A percentile compares a stretch with the other conserved stretches of the same genome.
These are phyloP conservation scores for Aspergillus leporis DNA, from an alignment of 495 filamentous ascomycete species.

Conservation along the genomic window DNA sequence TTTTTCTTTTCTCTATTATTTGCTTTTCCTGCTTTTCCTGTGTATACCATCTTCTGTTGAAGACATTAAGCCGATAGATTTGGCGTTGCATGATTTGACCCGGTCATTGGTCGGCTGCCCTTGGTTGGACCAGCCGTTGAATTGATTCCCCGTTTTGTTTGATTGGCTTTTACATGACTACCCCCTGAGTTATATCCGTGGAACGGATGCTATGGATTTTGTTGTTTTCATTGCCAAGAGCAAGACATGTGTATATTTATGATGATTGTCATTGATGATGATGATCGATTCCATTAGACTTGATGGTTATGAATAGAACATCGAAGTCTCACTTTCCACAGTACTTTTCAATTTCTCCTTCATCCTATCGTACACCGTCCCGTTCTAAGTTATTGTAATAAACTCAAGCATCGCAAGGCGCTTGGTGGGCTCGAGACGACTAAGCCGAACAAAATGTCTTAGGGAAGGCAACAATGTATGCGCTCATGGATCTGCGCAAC, in stretches of 20 bases:
- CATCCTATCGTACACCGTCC: background rate
- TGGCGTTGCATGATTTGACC: background rate
- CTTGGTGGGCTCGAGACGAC: no score
- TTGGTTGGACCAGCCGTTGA: background rate
- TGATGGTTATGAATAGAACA: conserved; percentile 1
- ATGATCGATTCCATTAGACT: conserved; percentile 1
- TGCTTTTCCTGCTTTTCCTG: background rate
- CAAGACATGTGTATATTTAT: conserved; percentile 12
- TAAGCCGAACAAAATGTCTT: no score
- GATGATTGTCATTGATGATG: conserved; percentile 1
- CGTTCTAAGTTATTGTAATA: no score
- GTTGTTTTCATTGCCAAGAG: conserved; percentile 1
- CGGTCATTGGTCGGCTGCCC: background rate
- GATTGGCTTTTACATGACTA: conserved; percentile 16
- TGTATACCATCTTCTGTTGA: conserved; percentile 1
- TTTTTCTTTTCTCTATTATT: background rate
- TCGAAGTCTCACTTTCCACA: conserved; percentile 1
- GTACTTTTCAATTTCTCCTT: background rate
- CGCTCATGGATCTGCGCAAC: no score
- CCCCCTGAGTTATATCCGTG: conserved; percentile 16
- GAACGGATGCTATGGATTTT: conserved; percentile 9
- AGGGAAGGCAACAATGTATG: no score
- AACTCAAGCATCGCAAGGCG: no score
- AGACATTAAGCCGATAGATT: conserved; percentile 2
- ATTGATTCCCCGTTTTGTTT: conserved; percentile 14